A percentile compares a stretch with the other conserved stretches of the same genome.
phyloP scores from a whole-genome alignment of 2,329 filamentous ascomycete species.

The Pseudocercospora vitis region DNA sequence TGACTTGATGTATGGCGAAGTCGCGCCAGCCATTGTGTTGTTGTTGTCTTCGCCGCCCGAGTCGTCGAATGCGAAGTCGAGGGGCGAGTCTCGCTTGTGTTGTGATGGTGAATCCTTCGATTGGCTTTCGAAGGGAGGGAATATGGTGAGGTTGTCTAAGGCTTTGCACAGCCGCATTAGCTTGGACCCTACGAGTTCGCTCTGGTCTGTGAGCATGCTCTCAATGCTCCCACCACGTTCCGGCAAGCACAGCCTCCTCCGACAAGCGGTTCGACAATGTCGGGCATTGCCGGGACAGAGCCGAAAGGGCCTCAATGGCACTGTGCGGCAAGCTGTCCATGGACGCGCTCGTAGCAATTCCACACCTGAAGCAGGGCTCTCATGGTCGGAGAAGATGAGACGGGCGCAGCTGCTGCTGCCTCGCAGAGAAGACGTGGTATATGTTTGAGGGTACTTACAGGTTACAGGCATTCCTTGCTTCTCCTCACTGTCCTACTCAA shows the following conservation, averaged over 20 bases:
- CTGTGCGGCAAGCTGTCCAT: neutral
- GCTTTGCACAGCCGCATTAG: conserved; percentile 24
- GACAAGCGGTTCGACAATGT: conserved; percentile 2
- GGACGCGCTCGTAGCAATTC: neutral
- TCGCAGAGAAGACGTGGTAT: neutral
- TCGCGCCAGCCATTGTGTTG: conserved; percentile 54
- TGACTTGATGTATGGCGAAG: conserved; percentile 63
- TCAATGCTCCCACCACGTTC: neutral
- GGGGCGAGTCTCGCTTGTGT: conserved; percentile 38
- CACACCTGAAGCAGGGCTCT: neutral
- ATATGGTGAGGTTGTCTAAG: conserved; percentile 34
- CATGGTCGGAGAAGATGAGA: too few species aligned
- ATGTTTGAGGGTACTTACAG: conserved; percentile 34
- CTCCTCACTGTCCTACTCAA: conserved; percentile 23
- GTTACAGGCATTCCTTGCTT: conserved; percentile 33
- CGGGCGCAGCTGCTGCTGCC: too few species aligned
- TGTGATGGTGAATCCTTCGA: conserved; percentile 23
- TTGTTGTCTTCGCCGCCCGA: conserved; percentile 28
- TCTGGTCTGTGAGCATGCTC: neutral
- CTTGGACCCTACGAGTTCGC: conserved; percentile 1
- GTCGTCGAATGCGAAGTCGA: conserved; percentile 38
- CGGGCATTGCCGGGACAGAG: conserved; percentile 13
- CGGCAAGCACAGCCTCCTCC: neutral
- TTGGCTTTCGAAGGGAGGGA: conserved; percentile 37
- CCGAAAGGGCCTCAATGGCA: conserved; percentile 10